phyloP scores from a whole-genome alignment of 2,329 filamentous ascomycete species.

The Cadophora gregata region DNA sequence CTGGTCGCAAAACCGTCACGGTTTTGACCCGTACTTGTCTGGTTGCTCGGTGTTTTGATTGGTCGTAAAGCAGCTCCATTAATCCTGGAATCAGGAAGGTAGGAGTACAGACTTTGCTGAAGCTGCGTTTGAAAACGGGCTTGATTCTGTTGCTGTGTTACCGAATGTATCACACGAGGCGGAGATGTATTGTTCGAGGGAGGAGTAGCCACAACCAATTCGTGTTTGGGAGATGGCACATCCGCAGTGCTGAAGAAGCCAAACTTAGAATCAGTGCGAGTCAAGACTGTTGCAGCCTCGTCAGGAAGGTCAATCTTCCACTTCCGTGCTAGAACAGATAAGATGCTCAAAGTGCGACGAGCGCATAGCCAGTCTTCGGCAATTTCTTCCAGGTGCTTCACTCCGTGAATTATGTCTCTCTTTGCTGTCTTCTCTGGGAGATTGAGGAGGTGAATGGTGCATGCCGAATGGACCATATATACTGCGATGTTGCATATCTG shows the following conservation, averaged over 20 bases:
- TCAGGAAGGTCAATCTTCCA: slow-evolving; percentile 89
- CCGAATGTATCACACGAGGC: slow-evolving; percentile 18
- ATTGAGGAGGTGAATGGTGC: slow-evolving; percentile 92
- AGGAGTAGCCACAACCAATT: slow-evolving; percentile 38
- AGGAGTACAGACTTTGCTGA: slow-evolving; percentile 41
- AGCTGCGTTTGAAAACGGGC: slow-evolving; percentile 36
- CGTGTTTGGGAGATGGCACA: slow-evolving; percentile 44
- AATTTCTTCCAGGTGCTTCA: slow-evolving; percentile 94
- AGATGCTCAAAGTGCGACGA: slow-evolving; percentile 80
- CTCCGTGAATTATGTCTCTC: slow-evolving; percentile 86
- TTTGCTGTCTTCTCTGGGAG: slow-evolving; percentile 90
- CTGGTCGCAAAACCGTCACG: slow-evolving; percentile 12
- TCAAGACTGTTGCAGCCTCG: slow-evolving; percentile 78
- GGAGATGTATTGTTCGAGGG: slow-evolving; percentile 37
- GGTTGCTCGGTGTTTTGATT: slow-evolving; percentile 8
- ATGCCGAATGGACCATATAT: slow-evolving; percentile 93
- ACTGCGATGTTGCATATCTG: slow-evolving; percentile 97
- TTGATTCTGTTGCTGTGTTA: slow-evolving; percentile 25
- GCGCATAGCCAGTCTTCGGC: slow-evolving; percentile 94
- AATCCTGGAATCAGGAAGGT: slow-evolving; percentile 29
- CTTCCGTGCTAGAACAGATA: slow-evolving; percentile 84
- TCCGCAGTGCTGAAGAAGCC: slow-evolving; percentile 64
- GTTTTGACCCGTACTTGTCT: slow-evolving; percentile 14
- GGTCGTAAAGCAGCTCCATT: slow-evolving; percentile 9
- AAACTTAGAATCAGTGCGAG: slow-evolving; percentile 79